These are phyloP conservation scores for Phyllachora maydis DNA, from an alignment of 2,329 filamentous ascomycete species.

Conservation along the genomic window DNA sequence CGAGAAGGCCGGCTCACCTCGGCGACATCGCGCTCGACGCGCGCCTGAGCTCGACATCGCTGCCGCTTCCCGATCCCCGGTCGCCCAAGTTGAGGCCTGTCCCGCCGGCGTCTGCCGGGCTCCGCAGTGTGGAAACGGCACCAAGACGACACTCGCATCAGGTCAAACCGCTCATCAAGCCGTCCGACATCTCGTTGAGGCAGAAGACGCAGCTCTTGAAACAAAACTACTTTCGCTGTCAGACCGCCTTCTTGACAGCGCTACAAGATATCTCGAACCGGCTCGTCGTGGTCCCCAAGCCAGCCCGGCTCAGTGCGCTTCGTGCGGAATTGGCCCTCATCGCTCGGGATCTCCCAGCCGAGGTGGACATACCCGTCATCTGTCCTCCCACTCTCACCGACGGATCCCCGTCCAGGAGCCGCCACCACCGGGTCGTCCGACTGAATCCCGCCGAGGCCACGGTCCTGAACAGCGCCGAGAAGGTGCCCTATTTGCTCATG, in stretches of 20 bases:
- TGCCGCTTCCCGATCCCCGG: constrained; percentile 39
- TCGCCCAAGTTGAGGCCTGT: constrained; percentile 30
- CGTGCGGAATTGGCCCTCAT: constrained; percentile 66
- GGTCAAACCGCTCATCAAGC: constrained; percentile 31
- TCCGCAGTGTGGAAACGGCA: constrained; percentile 29
- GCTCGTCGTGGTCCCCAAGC: constrained; percentile 65
- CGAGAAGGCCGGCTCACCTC: constrained; percentile 25
- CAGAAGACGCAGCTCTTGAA: constrained; percentile 56
- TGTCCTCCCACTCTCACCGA: constrained; percentile 56
- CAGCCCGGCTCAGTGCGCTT: constrained; percentile 59
- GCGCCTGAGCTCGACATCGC: constrained; percentile 45
- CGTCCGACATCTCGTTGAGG: constrained; percentile 37
- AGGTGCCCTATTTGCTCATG: constrained; percentile 72
- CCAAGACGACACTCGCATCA: constrained; percentile 40
- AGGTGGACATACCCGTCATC: constrained; percentile 68
- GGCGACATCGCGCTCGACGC: constrained; percentile 34
- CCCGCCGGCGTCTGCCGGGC: constrained; percentile 35
- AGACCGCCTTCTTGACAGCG: constrained; percentile 63
- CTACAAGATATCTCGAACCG: constrained; percentile 71
- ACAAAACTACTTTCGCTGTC: constrained; percentile 66
- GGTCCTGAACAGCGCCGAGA: constrained; percentile 69
- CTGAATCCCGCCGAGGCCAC: constrained; percentile 71
- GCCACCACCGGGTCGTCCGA: constrained; percentile 65
- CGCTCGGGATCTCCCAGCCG: constrained; percentile 60
- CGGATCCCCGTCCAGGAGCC: constrained; percentile 53